A percentile compares a stretch with the other conserved stretches of the same genome.
Conservation (phyloP, 78 protist genomes). For the Paulinella micropora region DNA sequence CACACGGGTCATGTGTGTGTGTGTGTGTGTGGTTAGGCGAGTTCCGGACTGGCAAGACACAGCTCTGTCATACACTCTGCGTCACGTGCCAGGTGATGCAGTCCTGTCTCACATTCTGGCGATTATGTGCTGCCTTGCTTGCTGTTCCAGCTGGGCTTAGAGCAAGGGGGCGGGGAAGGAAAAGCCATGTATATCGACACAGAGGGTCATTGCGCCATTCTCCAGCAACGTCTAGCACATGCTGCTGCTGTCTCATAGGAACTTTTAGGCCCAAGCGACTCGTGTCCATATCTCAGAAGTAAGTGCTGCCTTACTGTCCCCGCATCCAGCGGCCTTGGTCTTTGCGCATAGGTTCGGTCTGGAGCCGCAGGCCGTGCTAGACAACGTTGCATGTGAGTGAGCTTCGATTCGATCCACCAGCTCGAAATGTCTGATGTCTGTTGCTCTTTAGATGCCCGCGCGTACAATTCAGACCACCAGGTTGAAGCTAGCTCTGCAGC, state of each 20-base stretch:
- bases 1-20: too few species aligned
- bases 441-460: conserved; percentile 96
- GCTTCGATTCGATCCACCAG: too few species aligned
- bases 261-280: conserved; percentile 96
- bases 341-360: conserved; percentile 48
- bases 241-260: too few species aligned
- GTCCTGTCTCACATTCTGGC: too few species aligned
- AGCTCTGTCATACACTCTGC: conserved; percentile 94
- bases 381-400: conserved; percentile 63
- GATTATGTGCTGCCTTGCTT: not conserved
- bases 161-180: conserved; percentile 94
- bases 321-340: too few species aligned
- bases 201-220: too few species aligned
- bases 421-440: too few species aligned
- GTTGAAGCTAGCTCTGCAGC: too few species aligned
- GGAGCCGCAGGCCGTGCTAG: conserved; percentile 75
- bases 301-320: not conserved
- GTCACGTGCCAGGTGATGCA: conserved; percentile 76
- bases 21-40: too few species aligned
- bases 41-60: conserved; percentile 97
- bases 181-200: conserved; percentile 96
- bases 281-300: conserved; percentile 47
- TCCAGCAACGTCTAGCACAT: too few species aligned
- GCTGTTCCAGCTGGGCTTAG: conserved; percentile 47
- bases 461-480: conserved; percentile 93